These are phyloP conservation scores for Cadophora sp. DNA, from an alignment of 2,329 filamentous ascomycete genomes.

Conservation along the genomic window DNA sequence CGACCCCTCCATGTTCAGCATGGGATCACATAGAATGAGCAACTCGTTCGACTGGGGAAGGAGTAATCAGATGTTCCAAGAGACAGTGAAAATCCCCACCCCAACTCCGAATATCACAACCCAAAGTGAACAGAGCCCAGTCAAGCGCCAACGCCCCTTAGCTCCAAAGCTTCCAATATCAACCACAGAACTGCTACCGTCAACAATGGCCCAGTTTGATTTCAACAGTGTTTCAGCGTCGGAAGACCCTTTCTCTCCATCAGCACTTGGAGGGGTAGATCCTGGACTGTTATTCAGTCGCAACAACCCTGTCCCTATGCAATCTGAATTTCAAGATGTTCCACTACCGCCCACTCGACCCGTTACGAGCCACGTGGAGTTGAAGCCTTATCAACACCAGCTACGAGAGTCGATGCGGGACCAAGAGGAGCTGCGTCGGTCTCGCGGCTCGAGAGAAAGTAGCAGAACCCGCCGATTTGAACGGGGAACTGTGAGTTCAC, in stretches of 20 bases:
- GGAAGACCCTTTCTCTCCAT: slow-evolving; percentile 59
- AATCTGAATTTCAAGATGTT: slow-evolving; percentile 38
- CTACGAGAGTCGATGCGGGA: slow-evolving; percentile 42
- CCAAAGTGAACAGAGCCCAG: slow-evolving; percentile 45
- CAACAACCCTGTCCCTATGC: slow-evolving; percentile 33
- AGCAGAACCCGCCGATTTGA: slow-evolving; percentile 36
- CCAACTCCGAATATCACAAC: slow-evolving; percentile 18
- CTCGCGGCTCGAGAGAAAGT: slow-evolving; percentile 37
- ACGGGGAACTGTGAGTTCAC: slow-evolving; percentile 42
- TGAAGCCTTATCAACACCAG: slow-evolving; percentile 45
- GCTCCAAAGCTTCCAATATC: slow-evolving; percentile 50
- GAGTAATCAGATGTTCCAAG: slow-evolving; percentile 61
- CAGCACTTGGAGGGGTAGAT: slow-evolving; percentile 59
- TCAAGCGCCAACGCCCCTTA: slow-evolving; percentile 54
- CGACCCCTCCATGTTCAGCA: slow-evolving; percentile 41
- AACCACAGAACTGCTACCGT: slow-evolving; percentile 46
- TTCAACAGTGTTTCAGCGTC: slow-evolving; percentile 48
- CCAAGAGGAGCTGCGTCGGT: slow-evolving; percentile 42
- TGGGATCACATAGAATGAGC: slow-evolving; percentile 52
- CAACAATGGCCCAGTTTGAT: slow-evolving; percentile 50
- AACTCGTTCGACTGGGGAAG: slow-evolving; percentile 64
- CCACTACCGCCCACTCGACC: slow-evolving; percentile 39
- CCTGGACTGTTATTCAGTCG: slow-evolving; percentile 65
- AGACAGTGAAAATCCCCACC: slow-evolving; percentile 44
- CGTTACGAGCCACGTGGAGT: slow-evolving; percentile 39